Conservation (phyloP, 371 early-diverging fungal species). For the Lichtheimia ramosa region DNA sequence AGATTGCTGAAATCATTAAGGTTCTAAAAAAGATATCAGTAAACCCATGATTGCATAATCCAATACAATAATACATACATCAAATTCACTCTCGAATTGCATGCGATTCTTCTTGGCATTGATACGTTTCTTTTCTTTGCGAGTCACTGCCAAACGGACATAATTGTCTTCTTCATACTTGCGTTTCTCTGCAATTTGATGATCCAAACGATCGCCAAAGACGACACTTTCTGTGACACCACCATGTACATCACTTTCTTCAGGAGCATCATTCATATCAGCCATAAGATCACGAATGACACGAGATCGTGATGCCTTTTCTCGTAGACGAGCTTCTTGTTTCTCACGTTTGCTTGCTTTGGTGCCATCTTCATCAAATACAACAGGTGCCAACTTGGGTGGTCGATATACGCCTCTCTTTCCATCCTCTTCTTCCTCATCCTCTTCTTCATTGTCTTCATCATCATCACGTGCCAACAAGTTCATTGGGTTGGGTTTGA, state of each 20-base stretch:
- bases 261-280: conserved; percentile 88
- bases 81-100: conserved; percentile 85
- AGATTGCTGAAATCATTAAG: conserved; percentile 74
- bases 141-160: conserved; percentile 73
- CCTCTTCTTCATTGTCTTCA: conserved; percentile 43
- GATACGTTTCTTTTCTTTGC: conserved; percentile 74
- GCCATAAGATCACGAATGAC: conserved; percentile 84
- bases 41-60: neutral
- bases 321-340: conserved; percentile 64
- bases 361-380: conserved; percentile 72
- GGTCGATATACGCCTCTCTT: conserved; percentile 73
- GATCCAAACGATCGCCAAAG: conserved; percentile 53
- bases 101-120: conserved; percentile 56
- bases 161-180: conserved; percentile 92
- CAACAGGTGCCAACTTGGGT: conserved; percentile 87
- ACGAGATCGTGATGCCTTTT: conserved; percentile 81
- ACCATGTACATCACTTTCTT: conserved; percentile 74
- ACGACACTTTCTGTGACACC: conserved; percentile 62
- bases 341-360: conserved; percentile 57
- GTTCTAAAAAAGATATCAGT: conserved; percentile 38
- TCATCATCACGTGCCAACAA: conserved; percentile 53
- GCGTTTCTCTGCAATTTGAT: conserved; percentile 63
- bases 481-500: conserved; percentile 85
- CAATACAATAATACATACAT: conserved; percentile 40
- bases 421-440: conserved; percentile 2